phyloP scores from a whole-genome alignment of 352 stramenopile genomes.

The Detonula confervacea region DNA sequence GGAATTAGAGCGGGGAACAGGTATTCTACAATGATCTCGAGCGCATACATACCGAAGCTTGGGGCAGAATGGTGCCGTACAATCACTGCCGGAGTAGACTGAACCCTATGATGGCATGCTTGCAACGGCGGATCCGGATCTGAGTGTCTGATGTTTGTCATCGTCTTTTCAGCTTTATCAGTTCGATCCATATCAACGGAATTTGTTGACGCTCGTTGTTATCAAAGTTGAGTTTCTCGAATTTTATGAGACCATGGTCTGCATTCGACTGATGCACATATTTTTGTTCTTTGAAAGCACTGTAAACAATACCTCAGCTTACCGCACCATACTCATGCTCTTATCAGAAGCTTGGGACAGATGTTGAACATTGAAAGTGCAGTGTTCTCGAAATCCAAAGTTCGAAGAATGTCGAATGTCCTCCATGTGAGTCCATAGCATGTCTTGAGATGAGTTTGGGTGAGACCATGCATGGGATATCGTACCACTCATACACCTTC shows the following conservation, averaged over 20 bases:
- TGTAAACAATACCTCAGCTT: too few species aligned
- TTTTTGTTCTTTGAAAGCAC: too few species aligned
- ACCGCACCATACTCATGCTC: too few species aligned
- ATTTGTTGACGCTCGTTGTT: neutral
- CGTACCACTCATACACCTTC: too few species aligned
- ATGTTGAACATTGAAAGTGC: too few species aligned
- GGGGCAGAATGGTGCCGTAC: conserved; percentile 2
- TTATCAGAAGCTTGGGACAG: neutral
- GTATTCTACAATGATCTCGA: neutral
- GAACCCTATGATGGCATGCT: conserved; percentile 16
- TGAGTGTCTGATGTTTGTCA: conserved; percentile 1
- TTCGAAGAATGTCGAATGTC: too few species aligned
- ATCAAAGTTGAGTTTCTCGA: neutral
- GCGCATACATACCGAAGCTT: conserved; percentile 18
- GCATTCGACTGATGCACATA: neutral
- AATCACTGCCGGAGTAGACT: conserved; percentile 16
- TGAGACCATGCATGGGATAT: neutral
- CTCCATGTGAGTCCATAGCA: too few species aligned
- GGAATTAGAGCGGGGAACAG: neutral
- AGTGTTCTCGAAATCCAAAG: too few species aligned
- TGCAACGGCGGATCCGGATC: neutral
- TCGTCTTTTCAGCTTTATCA: conserved; percentile 9
- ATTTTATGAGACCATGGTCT: neutral
- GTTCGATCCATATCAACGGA: neutral
- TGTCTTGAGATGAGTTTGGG: neutral